Evolutionary conservation across 768 basidiomycete genomes (phyloP).

Genomic region (Crepidotus variabilis): DNA sequence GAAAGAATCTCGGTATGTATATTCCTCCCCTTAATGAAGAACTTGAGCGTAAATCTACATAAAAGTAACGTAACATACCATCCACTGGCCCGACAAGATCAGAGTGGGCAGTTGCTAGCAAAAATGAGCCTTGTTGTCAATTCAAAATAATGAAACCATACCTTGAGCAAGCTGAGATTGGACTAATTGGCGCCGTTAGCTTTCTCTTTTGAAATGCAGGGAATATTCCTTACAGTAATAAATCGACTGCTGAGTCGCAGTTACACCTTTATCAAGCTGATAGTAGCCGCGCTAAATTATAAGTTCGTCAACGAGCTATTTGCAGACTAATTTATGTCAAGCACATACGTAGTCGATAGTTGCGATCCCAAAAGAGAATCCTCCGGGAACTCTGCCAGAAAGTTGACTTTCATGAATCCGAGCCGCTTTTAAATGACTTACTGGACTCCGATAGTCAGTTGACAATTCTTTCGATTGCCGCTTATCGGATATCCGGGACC

Average conservation of each 20-base stretch:
- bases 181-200: slow-evolving; percentile 6
- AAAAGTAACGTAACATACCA: slow-evolving; percentile 3
- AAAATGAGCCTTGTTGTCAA: background rate
- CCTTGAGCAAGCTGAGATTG: slow-evolving; percentile 17
- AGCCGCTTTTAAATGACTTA: slow-evolving; percentile 2
- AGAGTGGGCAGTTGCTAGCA: slow-evolving; percentile 10
- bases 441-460: slow-evolving; percentile 17
- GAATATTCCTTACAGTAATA: slow-evolving; percentile 18
- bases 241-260: slow-evolving; percentile 14
- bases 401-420: background rate
- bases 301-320: background rate
- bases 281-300: slow-evolving; percentile 14
- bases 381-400: slow-evolving; percentile 15
- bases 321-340: background rate
- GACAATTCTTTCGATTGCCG: slow-evolving; percentile 20
- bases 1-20: slow-evolving; percentile 15
- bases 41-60: background rate
- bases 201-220: background rate
- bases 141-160: background rate
- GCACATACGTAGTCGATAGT: slow-evolving; percentile 17
- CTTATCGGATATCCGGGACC: slow-evolving; percentile 17
- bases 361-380: slow-evolving; percentile 19
- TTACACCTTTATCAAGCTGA: slow-evolving; percentile 17
- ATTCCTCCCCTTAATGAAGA: slow-evolving; percentile 8
- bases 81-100: slow-evolving; percentile 9